Conservation (phyloP, 2,329 filamentous ascomycete species). For the Aspergillus sp. region DNA sequence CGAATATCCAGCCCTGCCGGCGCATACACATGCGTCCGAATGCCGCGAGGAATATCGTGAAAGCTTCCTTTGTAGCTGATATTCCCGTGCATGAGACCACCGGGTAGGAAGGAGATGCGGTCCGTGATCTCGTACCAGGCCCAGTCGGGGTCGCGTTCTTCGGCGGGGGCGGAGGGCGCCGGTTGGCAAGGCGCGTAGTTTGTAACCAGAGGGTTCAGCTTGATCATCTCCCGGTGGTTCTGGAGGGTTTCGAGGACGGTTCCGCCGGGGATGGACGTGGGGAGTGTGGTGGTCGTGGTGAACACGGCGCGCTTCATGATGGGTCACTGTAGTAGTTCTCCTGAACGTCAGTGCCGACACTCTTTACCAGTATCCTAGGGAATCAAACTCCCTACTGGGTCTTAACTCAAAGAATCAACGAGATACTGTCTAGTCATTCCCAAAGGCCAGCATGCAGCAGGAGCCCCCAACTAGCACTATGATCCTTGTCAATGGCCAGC, state of each 20-base stretch:
- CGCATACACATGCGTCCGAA: conserved; percentile 78
- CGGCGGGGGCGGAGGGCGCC: conserved; percentile 56
- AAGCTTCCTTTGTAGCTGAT: conserved; percentile 76
- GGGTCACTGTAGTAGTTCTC: neutral
- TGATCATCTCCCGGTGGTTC: conserved; percentile 74
- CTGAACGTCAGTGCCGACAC: too few relatives aligned
- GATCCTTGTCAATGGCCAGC: neutral
- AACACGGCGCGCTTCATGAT: conserved; percentile 55
- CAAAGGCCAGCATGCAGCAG: neutral
- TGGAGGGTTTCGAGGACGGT: conserved; percentile 69
- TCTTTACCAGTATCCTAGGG: too few relatives aligned
- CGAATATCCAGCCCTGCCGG: conserved; percentile 73
- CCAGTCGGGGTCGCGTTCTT: conserved; percentile 57
- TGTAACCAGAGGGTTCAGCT: conserved; percentile 74
- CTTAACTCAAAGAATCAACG: neutral
- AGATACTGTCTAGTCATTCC: neutral
- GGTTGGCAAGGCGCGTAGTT: conserved; percentile 61
- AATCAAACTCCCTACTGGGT: too few relatives aligned
- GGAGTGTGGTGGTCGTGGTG: conserved; percentile 72
- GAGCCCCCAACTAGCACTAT: neutral
- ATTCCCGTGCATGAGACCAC: conserved; percentile 55
- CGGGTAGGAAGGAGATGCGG: conserved; percentile 65
- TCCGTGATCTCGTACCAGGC: conserved; percentile 75
- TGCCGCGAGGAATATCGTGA: conserved; percentile 60
- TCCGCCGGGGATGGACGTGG: conserved; percentile 57